A percentile compares a stretch with the other conserved stretches of the same genome.
phyloP scores from a whole-genome alignment of 2,329 filamentous ascomycete genomes.

The Albifimbria verrucaria region DNA sequence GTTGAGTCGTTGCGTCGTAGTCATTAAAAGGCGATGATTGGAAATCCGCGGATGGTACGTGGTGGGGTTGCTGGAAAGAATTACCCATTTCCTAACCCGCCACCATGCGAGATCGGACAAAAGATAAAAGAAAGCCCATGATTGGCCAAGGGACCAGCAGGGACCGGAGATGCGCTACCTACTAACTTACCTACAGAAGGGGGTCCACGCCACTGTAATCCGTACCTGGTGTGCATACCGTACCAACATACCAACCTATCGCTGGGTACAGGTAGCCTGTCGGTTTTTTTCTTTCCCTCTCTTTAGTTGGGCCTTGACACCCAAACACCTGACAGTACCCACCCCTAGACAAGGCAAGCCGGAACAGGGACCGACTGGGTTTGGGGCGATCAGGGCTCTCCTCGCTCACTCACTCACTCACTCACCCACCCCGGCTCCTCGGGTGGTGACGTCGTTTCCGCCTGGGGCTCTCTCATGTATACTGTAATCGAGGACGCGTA shows the following conservation, averaged over 20 bases:
- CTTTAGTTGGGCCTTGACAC: too few relatives aligned
- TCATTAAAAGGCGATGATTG: not conserved
- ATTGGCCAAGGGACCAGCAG: not conserved
- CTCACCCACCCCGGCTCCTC: too few relatives aligned
- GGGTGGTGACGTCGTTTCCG: slow-evolving; percentile 3
- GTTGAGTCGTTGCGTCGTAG: not conserved
- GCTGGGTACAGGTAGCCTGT: too few relatives aligned
- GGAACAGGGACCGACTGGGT: too few relatives aligned
- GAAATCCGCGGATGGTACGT: not conserved
- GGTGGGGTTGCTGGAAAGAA: not conserved
- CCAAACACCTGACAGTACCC: too few relatives aligned
- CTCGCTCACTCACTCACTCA: too few relatives aligned
- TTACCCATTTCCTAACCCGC: not conserved
- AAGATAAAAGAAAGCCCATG: not conserved
- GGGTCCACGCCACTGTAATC: too few relatives aligned
- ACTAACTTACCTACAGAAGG: too few relatives aligned
- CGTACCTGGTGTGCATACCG: too few relatives aligned
- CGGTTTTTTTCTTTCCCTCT: too few relatives aligned
- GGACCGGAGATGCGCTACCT: not conserved
- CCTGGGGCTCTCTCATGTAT: not conserved
- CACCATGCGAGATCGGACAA: not conserved
- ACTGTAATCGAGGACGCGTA: not conserved
- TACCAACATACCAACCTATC: too few relatives aligned
- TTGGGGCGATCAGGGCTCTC: not conserved
- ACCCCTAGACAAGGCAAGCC: too few relatives aligned